Evolutionary conservation across 2,329 filamentous ascomycete genomes (phyloP).

Genomic region (Xylaria sp.): DNA sequence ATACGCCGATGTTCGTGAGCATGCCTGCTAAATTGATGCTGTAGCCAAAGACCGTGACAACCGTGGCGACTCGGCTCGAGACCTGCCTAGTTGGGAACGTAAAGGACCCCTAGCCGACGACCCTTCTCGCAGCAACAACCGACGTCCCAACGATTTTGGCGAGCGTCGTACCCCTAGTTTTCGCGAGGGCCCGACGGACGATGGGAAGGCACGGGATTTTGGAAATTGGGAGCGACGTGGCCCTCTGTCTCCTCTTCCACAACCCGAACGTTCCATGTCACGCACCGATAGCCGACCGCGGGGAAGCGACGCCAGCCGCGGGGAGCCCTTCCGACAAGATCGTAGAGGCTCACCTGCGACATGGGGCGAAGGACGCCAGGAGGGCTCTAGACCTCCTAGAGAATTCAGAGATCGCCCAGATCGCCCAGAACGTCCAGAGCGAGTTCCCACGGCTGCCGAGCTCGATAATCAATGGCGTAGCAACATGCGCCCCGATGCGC

Average conservation of each 20-base stretch:
- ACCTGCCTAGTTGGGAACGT: slow-evolving; percentile 90
- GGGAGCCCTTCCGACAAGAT: slow-evolving; percentile 69
- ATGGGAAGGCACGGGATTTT: slow-evolving; percentile 83
- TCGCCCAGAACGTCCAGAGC: slow-evolving; percentile 76
- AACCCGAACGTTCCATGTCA: slow-evolving; percentile 61
- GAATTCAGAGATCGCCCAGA: slow-evolving; percentile 80
- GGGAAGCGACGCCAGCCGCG: slow-evolving; percentile 67
- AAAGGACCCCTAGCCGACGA: slow-evolving; percentile 87
- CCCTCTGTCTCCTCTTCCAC: slow-evolving; percentile 79
- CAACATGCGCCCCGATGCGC: slow-evolving; percentile 86
- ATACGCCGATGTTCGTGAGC: slow-evolving; percentile 13
- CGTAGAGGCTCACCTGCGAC: slow-evolving; percentile 76
- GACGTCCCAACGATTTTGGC: slow-evolving; percentile 63
- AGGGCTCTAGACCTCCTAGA: slow-evolving; percentile 82
- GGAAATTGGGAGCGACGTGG: slow-evolving; percentile 96
- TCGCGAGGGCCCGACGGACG: slow-evolving; percentile 75
- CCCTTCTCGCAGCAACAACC: slow-evolving; percentile 56
- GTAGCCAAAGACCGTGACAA: slow-evolving; percentile 83
- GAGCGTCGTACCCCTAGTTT: slow-evolving; percentile 71
- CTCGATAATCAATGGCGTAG: slow-evolving; percentile 93
- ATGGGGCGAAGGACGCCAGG: slow-evolving; percentile 79
- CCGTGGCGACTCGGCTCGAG: slow-evolving; percentile 74
- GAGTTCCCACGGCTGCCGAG: slow-evolving; percentile 84
- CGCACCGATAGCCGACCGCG: slow-evolving; percentile 67
- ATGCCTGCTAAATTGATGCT: slow-evolving; percentile 52